These are phyloP conservation scores for Torrubiella hemipterigena DNA, from an alignment of 2,329 filamentous ascomycete species.

Conservation along the genomic window DNA sequence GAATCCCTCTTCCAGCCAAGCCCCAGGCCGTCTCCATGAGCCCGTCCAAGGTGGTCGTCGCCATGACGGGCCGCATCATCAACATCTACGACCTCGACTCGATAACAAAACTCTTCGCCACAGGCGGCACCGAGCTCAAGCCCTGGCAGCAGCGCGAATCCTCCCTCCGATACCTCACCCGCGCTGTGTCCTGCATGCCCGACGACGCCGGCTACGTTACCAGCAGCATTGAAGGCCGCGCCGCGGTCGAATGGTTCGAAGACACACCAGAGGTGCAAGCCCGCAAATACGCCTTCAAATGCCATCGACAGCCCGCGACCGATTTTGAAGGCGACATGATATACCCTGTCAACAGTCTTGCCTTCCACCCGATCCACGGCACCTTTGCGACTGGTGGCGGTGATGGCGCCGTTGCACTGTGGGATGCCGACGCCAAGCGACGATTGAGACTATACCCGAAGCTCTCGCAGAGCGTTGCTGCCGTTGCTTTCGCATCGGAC, in stretches of 20 bases:
- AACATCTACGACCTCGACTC: conserved; percentile 83
- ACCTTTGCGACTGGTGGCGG: conserved; percentile 86
- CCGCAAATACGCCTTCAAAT: conserved; percentile 97
- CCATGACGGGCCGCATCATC: conserved; percentile 88
- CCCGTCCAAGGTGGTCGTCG: conserved; percentile 75
- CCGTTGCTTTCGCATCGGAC: conserved; percentile 64
- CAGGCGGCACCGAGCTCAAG: conserved; percentile 38
- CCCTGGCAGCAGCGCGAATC: conserved; percentile 93
- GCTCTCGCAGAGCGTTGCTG: conserved; percentile 66
- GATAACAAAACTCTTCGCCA: conserved; percentile 42
- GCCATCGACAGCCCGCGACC: conserved; percentile 66
- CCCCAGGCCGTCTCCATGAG: conserved; percentile 77
- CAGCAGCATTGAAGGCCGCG: conserved; percentile 84
- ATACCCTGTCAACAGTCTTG: conserved; percentile 81
- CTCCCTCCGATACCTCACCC: conserved; percentile 89
- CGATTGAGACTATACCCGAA: conserved; percentile 83
- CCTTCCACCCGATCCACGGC: conserved; percentile 72
- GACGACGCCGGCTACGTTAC: conserved; percentile 90
- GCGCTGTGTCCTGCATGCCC: conserved; percentile 90
- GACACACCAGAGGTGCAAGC: conserved; percentile 76
- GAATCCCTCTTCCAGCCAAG: conserved; percentile 67
- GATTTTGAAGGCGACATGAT: conserved; percentile 64
- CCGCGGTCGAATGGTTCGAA: conserved; percentile 97
- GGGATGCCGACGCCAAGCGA: conserved; percentile 85
- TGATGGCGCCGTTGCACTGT: conserved; percentile 82